Base-by-base conservation (phyloP, 2,329 filamentous ascomycete species). In the Sporothrix euskadiensis region DNA sequence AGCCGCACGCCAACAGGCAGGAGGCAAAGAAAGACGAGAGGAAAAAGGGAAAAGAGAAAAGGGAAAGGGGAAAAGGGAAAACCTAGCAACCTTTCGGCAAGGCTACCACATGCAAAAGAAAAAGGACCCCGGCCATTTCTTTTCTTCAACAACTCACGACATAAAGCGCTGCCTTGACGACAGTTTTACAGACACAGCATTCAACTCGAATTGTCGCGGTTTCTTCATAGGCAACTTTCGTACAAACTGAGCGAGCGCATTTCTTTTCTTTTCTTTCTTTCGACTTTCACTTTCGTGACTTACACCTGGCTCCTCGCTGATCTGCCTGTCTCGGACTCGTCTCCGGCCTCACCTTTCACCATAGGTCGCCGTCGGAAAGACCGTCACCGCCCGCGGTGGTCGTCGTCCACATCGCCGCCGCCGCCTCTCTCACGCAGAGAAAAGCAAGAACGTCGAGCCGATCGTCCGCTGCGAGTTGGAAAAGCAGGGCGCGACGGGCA, bases 351-450 rank as follows among this genome's bases (percentile, higher is more conserved):
- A 35, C 44, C 49, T 39, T 39, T 57, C 74, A 73, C 69, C 69
- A 76, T 76, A 76, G 76, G 75, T 72, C 75, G 74, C 47, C 74
- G 74, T 68, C 73, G 70, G 54, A 74, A 71, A 30, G 73, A 74
- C 39, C 73, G 73, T 70, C 74, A 74, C 73, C 72, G 69, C 57
- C 52, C 63, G 63, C 73, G 74, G 73, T 69, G 73, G 73, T 71
- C 73, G 61, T 70, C 72, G 61, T 71, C 69, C 2, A 63, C 71
- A 35, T 71, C 73, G 7, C 70, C 73, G 35, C 70, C 65, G 22
- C 70, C 63, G 14, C 57, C 57, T 12, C 57, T 61, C 56, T 63
- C 70, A 2, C 65, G 73, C 56, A 57, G 73, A 39, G 71, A 73
- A 35, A 74, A 74, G 39, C 70, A 74, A 47, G 54, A 63, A 14